Base-by-base conservation (phyloP, 2,329 filamentous ascomycete genomes). In the Diaporthe vaccinii region DNA sequence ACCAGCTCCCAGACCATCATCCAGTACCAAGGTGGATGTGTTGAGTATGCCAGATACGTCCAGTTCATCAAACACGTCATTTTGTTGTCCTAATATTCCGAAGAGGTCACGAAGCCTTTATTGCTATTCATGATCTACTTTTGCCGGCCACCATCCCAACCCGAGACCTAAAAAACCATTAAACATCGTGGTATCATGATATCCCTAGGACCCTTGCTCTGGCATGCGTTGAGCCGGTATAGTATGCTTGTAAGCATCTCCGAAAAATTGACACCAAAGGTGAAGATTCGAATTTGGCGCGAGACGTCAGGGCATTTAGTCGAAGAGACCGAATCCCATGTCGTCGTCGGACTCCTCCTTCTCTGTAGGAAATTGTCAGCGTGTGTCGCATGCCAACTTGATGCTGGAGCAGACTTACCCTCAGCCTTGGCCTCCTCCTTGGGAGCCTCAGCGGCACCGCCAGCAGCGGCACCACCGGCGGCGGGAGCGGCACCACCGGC, bases 321-420 rank as follows among this genome's bases (percentile, higher is more conserved):
- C 91, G 90, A 93, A 93, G 80, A 94, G 92, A 90, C 92, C 92
- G 89, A 93, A 93, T 82, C 92, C 91, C 91, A 93, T 93, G 84
- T 93, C 92, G 86, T 93, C 93, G 87, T 93, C 91, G 86, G 91
- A 93, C 89, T 93, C 89, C 87, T 91, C 90, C 87, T 92, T 90
- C 86, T 89, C 88, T 89, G 82, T 77, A 78, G 46, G 71, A 74
- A 39, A 31, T 76, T 79, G 84, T 83, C 76, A 83, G 81, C 61
- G 10, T n/a, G 7, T 68, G 49, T 41, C 28, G 53, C 59, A 78
- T 77, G 44, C 58, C 70, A 55, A 2, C 9, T 41, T 4, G 15
- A 2, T 15, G 2, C 28, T 34, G 2, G 41, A 31, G 44, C 4
- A 2, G 61, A 36, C 94, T 89, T 94, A 96, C 95, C 91, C 91